Percentiles rank a stretch among this genome's conserved stretches.
Evolutionary conservation across 306 rosid species (phyloP).

Genomic region (Dryas alaskensis): DNA sequence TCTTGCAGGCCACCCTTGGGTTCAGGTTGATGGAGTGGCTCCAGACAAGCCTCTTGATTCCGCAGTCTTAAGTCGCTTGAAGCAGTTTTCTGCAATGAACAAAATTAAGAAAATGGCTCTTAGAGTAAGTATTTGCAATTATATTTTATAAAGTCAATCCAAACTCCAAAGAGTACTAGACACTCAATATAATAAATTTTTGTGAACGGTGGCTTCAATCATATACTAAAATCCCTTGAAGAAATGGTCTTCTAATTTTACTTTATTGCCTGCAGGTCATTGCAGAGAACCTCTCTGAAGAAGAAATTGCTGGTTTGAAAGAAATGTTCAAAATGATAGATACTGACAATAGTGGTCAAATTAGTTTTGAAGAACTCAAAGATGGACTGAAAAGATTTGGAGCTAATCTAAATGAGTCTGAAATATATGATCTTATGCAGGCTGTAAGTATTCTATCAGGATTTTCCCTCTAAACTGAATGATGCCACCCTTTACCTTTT

Average conservation of each 20-base stretch:
- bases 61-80: conserved; percentile 81
- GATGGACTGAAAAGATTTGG: conserved; percentile 71
- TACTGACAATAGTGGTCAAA: conserved; percentile 79
- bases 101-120: conserved; percentile 93
- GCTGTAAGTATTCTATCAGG: conserved; percentile 53
- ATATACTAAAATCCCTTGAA: background rate
- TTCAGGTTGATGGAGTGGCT: conserved; percentile 77
- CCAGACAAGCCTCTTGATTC: conserved; percentile 87
- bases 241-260: conserved; percentile 10
- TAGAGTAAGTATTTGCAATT: conserved; percentile 53
- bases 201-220: background rate
- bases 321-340: conserved; percentile 85
- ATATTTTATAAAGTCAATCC: background rate
- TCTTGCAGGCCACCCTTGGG: conserved; percentile 87
- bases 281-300: conserved; percentile 78
- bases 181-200: background rate
- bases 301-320: conserved; percentile 83
- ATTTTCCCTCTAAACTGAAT: background rate
- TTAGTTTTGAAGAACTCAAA: conserved; percentile 83
- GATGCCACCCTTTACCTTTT: background rate
- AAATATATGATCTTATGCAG: conserved; percentile 71
- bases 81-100: conserved; percentile 85
- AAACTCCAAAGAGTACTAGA: background rate
- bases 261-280: conserved; percentile 53
- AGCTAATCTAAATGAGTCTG: conserved; percentile 73